Evolutionary conservation across 1,284 basidiomycete species (phyloP).

Genomic region (Apiotrichum domesticum): DNA sequence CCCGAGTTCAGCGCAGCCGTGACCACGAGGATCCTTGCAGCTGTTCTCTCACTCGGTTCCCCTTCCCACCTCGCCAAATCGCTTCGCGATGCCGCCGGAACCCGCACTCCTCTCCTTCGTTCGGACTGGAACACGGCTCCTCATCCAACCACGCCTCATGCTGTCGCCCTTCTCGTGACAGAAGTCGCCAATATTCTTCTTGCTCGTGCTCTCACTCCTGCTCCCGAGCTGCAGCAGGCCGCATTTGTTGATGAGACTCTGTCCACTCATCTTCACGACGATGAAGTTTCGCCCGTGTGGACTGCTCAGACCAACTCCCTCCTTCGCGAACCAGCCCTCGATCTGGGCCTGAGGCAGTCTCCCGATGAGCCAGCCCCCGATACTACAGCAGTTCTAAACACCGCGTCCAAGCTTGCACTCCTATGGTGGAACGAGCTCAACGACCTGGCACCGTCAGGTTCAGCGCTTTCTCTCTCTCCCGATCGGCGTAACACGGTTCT

Average conservation of each 20-base stretch:
- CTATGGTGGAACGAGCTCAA: slow-evolving; percentile 40
- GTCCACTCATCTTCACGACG: not conserved
- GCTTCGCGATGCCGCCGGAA: slow-evolving; percentile 18
- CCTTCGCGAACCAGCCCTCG: slow-evolving; percentile 14
- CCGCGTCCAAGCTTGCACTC: slow-evolving; percentile 20
- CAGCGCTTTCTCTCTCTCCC: not conserved
- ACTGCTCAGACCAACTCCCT: slow-evolving; percentile 25
- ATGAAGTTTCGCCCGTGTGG: slow-evolving; percentile 14
- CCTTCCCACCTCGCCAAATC: slow-evolving; percentile 33
- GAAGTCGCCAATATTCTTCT: slow-evolving; percentile 38
- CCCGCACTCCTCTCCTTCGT: slow-evolving; percentile 5
- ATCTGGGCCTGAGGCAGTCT: not conserved
- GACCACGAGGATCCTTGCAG: slow-evolving; percentile 15
- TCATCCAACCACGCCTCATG: slow-evolving; percentile 29
- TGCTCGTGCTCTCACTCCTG: slow-evolving; percentile 25
- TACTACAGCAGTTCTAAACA: slow-evolving; percentile 17
- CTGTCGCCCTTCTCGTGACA: slow-evolving; percentile 30
- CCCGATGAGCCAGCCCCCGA: not conserved
- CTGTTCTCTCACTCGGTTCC: slow-evolving; percentile 21
- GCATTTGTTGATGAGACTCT: slow-evolving; percentile 19
- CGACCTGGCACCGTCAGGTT: not conserved
- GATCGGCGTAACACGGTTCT: slow-evolving; percentile 11
- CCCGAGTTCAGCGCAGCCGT: slow-evolving; percentile 19
- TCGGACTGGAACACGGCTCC: slow-evolving; percentile 24
- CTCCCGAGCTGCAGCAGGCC: slow-evolving; percentile 10